Evolutionary conservation across 2,329 filamentous ascomycete genomes (phyloP), one percentile per base, ranked within the genome.

Genomic region (Zymoseptoria passerinii): DNA sequence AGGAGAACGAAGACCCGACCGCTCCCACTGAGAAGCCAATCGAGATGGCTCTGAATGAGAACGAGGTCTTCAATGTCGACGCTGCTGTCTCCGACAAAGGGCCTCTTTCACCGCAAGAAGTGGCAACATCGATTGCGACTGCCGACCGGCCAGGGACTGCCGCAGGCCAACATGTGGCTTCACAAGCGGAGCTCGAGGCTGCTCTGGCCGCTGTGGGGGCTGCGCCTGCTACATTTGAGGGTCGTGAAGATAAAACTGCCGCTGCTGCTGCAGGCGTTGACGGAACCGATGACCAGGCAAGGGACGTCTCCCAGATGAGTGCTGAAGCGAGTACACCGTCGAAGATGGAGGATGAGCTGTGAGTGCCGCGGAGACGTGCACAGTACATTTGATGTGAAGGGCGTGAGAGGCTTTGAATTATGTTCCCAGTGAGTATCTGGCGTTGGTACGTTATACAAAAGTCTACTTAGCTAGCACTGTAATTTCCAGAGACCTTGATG

Each of bases 1-100:
- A 65, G 55, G 62, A 58, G 52, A 58, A 59, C 35, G 48, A 51
- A 19, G 13, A 52, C 10, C 28, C 48, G 18, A 16, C 59, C 2
- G 60, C 57, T n/a, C 58, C 61, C 18, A 55, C 59, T 18, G 54
- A 65, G 10, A 44, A 44, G 13, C 35, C 35, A 48, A 62, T 66
- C 27, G 68, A 70, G 57, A 62, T 65, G 28, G 56, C 55, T 10
- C 54, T 71, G 18, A 57, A 67, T 8, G 58, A 59, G 27, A 69
- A 71, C 53, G 66, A 62, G 18, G 52, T 50, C 48, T 53, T 54
- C 18, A 70, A 70, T 55, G 67, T 68, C 2, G 55, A 61, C 20
- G 61, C 63, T 49, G 63, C 66, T 18, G 66, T 62, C 23, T 65
- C 65, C 29, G 61, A 61, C 23, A 55, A 58, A 27, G 57, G 23